Percentiles rank a stretch among this genome's conserved stretches.
These are phyloP conservation scores for Hydnum rufescens DNA, from an alignment of 768 basidiomycete species.

Conservation along the genomic window DNA sequence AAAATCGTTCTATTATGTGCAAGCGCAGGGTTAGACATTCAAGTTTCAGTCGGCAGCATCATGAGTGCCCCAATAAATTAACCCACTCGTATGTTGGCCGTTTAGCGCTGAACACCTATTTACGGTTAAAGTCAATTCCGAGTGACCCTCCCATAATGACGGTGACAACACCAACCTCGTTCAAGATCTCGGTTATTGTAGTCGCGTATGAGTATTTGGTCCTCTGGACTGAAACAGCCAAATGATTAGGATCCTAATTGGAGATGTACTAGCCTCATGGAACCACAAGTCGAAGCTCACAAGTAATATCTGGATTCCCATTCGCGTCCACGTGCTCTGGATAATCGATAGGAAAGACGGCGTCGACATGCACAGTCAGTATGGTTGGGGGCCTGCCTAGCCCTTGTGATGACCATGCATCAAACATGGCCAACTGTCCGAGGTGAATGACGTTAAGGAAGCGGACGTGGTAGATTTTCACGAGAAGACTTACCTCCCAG, in stretches of 20 bases:
- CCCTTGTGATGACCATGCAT: constrained; percentile 9
- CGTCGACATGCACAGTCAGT: constrained; percentile 4
- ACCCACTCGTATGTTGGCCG: constrained; percentile 10
- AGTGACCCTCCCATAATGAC: too few species aligned
- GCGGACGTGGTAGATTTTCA: neutral
- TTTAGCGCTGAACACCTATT: constrained; percentile 6
- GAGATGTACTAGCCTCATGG: too few species aligned
- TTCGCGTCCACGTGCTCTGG: neutral
- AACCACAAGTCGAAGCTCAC: constrained; percentile 2
- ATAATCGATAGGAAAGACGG: constrained; percentile 1
- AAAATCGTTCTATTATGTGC: constrained; percentile 4
- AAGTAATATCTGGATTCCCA: constrained; percentile 3
- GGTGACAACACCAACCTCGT: too few species aligned
- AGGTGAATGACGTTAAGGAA: neutral
- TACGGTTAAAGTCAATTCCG: neutral
- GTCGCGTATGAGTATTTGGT: neutral
- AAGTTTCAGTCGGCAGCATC: neutral
- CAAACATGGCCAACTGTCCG: constrained; percentile 1
- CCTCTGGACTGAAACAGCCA: neutral
- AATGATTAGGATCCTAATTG: neutral
- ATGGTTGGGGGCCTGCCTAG: constrained; percentile 9
- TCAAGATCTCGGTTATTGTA: neutral
- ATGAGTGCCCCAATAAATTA: neutral
- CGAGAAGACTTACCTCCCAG: constrained; percentile 11
- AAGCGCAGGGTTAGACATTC: neutral